Percentiles rank a stretch among this genome's conserved stretches.
phyloP scores from a whole-genome alignment of 257 asterid genomes.

The Solanum sejunctum region DNA sequence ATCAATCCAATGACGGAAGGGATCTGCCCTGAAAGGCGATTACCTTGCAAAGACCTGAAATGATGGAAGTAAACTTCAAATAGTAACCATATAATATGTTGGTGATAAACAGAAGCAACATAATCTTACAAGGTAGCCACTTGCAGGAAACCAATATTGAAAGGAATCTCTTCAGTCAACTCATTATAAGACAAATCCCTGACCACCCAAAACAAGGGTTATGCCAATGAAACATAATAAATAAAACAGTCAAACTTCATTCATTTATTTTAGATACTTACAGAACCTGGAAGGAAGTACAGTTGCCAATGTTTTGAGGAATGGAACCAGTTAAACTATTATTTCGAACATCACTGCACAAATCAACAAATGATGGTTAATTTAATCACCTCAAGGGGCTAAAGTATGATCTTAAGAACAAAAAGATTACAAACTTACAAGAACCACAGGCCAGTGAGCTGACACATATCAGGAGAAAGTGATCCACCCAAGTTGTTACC shows the following conservation, averaged over 20 bases:
- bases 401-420: background rate
- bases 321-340: slow-evolving; percentile 85
- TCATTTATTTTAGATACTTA: slow-evolving; percentile 34
- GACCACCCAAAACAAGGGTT: background rate
- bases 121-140: slow-evolving; percentile 88
- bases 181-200: slow-evolving; percentile 93
- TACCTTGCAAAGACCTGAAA: slow-evolving; percentile 45
- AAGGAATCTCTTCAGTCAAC: slow-evolving; percentile 75
- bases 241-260: background rate
- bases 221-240: background rate
- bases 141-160: slow-evolving; percentile 95
- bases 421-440: slow-evolving; percentile 46
- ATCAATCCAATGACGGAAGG: slow-evolving; percentile 93
- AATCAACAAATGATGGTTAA: background rate
- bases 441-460: slow-evolving; percentile 92
- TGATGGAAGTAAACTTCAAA: background rate
- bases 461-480: slow-evolving; percentile 90
- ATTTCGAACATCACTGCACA: slow-evolving; percentile 81
- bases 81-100: background rate
- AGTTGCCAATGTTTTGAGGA: slow-evolving; percentile 80
- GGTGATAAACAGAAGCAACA: background rate
- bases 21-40: slow-evolving; percentile 58
- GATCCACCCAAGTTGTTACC: slow-evolving; percentile 80
- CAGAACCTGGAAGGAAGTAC: slow-evolving; percentile 98
- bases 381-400: background rate